Evolutionary conservation across 257 asterid species (phyloP), one percentile per base, ranked within the genome.

Genomic region (Gynochthodes officinalis): DNA sequence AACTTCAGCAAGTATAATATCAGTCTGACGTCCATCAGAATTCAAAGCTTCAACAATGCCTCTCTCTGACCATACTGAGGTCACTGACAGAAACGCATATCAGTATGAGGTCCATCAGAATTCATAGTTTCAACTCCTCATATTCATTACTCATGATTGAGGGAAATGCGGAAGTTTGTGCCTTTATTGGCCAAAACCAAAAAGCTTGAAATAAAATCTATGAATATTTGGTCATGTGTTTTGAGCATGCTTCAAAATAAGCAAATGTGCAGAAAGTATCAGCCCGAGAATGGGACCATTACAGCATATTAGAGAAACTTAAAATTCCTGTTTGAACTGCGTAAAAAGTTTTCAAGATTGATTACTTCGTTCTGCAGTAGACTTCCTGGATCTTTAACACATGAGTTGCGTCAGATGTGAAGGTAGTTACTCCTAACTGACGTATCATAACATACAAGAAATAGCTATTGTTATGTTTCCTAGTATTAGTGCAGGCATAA

Each of bases 1-100:
- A 30, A 84, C 89, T 66, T 83, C 87, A 1, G 86, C 88, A 8
- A 91, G 89, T 49, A 89, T 86, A 37, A 91, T 81, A 40, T 91
- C 87, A 9, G 84, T 74, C 4, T 48, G 73, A 65, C 84, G 84
- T 52, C 92, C 94, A 54, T 82, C 74, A 10, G 84, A 78, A 16
- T 76, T 76, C 76, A 91, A 65, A 33, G 84, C 82, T 50, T 81
- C 81, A 9, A 80, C 64, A 18, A 86, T 81, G 50, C 84, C 86
- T 19, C 75, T 55, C 6, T 79, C 84, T 44, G 89, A 82, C 78
- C 85, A 78, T 21, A 83, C 87, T 42, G 91, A 80, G 35, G 81
- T 83, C 65, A 90, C 97, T 90, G 84, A 27, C n/a, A 74, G 18
- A 64, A 76, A 33, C 16, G 40, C 35, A n/a, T 12, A 30, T 30